Percentiles rank a stretch among this genome's conserved stretches.
These are phyloP conservation scores for Emergomyces pasteurianus DNA, from an alignment of 2,329 filamentous ascomycete species.

Conservation along the genomic window DNA sequence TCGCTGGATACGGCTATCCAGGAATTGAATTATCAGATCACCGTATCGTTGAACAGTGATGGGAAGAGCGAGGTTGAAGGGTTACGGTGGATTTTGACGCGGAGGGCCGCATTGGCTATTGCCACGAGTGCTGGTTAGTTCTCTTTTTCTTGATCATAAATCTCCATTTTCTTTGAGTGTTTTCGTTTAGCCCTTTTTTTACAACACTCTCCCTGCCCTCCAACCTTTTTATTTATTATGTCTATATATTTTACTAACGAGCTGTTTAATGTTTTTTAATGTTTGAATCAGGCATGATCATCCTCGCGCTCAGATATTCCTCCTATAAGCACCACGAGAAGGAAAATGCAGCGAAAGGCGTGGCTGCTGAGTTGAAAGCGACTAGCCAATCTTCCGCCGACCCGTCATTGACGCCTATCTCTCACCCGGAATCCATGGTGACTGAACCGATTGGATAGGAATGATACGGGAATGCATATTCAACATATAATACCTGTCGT, in stretches of 20 bases:
- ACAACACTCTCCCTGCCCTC: neutral
- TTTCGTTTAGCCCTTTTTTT: neutral
- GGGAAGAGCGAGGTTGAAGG: constrained; percentile 85
- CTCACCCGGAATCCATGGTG: constrained; percentile 2
- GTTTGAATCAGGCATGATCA: constrained; percentile 32
- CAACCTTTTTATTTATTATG: neutral
- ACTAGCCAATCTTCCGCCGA: neutral
- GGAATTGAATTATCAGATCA: constrained; percentile 94
- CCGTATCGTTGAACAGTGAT: constrained; percentile 77
- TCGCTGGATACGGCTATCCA: constrained; percentile 78
- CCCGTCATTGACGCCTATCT: neutral
- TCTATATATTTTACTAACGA: constrained; percentile 8
- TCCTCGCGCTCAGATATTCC: constrained; percentile 35
- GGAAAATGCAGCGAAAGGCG: constrained; percentile 23
- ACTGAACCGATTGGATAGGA: constrained; percentile 7
- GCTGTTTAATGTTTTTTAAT: neutral
- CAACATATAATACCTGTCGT: neutral
- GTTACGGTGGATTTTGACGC: constrained; percentile 69
- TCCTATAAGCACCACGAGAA: constrained; percentile 28
- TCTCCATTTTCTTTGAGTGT: neutral
- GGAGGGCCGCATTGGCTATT: constrained; percentile 51
- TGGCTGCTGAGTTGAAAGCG: constrained; percentile 15
- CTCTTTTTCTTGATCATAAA: neutral
- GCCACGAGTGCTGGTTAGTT: constrained; percentile 38
- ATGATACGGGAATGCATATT: neutral